phyloP scores from a whole-genome alignment of 306 rosid species.

The Cucumis cinereus region DNA sequence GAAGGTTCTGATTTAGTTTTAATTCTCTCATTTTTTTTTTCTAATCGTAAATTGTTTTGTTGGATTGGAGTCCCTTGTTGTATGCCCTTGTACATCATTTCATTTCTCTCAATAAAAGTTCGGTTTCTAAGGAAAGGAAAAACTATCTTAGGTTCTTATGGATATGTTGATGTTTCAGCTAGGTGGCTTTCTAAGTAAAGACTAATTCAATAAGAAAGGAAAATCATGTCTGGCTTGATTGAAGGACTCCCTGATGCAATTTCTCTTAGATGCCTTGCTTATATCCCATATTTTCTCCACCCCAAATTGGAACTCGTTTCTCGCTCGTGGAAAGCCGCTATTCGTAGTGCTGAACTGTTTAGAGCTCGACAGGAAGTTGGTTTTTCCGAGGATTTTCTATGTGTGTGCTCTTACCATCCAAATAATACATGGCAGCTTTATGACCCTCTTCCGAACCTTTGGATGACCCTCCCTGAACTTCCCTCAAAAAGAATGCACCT shows the following conservation, averaged over 20 bases:
- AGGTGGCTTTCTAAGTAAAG: constrained; percentile 11
- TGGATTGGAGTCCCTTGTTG: too few relatives aligned
- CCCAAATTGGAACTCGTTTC: constrained; percentile 75
- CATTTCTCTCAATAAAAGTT: too few relatives aligned
- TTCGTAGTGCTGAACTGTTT: constrained; percentile 66
- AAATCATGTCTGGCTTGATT: constrained; percentile 69
- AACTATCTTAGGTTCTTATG: too few relatives aligned
- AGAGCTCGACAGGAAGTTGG: constrained; percentile 75
- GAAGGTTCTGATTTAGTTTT: not conserved
- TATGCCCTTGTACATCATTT: too few relatives aligned
- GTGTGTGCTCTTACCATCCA: constrained; percentile 78
- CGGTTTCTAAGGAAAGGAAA: too few relatives aligned
- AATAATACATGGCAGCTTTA: constrained; percentile 87
- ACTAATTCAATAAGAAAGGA: constrained; percentile 2
- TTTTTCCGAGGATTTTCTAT: constrained; percentile 56
- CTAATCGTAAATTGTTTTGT: not conserved
- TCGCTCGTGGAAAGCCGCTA: constrained; percentile 71
- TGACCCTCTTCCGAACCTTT: constrained; percentile 71
- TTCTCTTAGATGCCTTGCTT: constrained; percentile 86
- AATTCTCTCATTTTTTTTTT: not conserved
- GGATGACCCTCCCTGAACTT: constrained; percentile 91
- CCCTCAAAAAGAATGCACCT: constrained; percentile 82
- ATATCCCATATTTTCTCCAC: constrained; percentile 77
- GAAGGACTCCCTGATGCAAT: constrained; percentile 93
- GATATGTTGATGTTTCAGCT: constrained; percentile 11